phyloP scores from a whole-genome alignment of 768 basidiomycete species.

The Tricholoma saponaceum region DNA sequence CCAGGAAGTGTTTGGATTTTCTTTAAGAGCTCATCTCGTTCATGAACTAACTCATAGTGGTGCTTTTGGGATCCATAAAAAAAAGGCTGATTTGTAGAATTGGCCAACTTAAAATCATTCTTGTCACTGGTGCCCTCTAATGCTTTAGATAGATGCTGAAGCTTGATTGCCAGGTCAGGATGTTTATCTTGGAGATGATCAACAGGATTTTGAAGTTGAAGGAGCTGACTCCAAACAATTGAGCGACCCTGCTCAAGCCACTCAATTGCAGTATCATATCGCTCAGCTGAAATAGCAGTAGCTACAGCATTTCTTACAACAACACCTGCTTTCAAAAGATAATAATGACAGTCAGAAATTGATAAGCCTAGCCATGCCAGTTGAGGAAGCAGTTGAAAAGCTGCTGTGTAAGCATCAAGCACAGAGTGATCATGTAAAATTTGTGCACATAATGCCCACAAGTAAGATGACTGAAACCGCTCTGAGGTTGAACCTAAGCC shows the following conservation, averaged over 20 bases:
- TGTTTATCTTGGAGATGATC: no score
- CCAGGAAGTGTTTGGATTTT: no score
- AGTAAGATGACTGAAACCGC: background rate
- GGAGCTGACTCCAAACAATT: constrained; percentile 25
- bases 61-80: background rate
- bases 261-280: no score
- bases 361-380: no score
- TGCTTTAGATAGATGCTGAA: background rate
- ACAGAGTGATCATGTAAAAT: background rate
- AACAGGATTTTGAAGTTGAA: no score
- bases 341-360: no score
- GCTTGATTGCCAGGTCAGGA: background rate
- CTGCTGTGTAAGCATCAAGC: constrained; percentile 1
- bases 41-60: background rate
- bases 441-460: no score
- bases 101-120: background rate
- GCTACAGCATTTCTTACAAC: no score
- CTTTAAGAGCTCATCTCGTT: no score
- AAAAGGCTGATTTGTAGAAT: background rate
- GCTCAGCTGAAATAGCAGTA: no score
- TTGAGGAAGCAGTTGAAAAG: background rate
- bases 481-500: background rate
- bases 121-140: background rate
- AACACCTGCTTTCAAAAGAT: no score
- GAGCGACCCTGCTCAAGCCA: constrained; percentile 28